Evolutionary conservation across 2,329 filamentous ascomycete genomes (phyloP).

Genomic region (Ophiostoma sp.): DNA sequence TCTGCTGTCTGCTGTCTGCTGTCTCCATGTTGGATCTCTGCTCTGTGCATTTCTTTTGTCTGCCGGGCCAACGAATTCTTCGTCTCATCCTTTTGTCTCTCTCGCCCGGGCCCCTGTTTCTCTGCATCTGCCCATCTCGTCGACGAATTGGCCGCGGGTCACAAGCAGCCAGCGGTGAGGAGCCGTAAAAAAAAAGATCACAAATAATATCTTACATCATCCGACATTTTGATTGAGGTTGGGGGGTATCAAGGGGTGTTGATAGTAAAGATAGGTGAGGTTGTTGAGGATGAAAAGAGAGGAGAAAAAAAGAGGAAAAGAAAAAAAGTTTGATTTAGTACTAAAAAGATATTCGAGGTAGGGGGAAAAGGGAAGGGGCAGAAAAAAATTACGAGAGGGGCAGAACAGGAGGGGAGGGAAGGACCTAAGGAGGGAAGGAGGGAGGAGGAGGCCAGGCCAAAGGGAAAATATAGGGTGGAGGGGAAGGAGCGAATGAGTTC

Average conservation of each 20-base stretch:
- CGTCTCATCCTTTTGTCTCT: neutral
- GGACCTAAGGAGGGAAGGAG: conserved; percentile 26
- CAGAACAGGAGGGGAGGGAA: neutral
- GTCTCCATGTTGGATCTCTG: too few species aligned
- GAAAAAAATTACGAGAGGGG: conserved; percentile 19
- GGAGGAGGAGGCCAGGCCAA: conserved; percentile 21
- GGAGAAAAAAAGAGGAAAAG: conserved; percentile 16
- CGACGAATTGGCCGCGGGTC: too few species aligned
- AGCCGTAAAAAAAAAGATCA: conserved; percentile 13
- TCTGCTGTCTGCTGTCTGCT: too few species aligned
- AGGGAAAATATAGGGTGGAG: conserved; percentile 26
- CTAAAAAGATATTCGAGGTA: conserved; percentile 23
- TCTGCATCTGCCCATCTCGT: too few species aligned
- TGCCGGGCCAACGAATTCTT: neutral
- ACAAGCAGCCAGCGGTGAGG: too few species aligned
- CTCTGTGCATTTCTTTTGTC: too few species aligned
- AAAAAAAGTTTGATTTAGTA: conserved; percentile 24
- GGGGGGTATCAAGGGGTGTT: conserved; percentile 28
- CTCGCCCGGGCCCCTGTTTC: neutral
- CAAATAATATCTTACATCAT: conserved; percentile 45
- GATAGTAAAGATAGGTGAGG: conserved; percentile 26
- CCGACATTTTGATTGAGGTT: conserved; percentile 52
- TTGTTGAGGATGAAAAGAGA: conserved; percentile 27
- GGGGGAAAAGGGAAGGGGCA: conserved; percentile 24
- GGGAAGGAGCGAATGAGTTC: conserved; percentile 20